phyloP scores from a whole-genome alignment of 176 grass and related monocot genomes.

The barley (Hordeum vulgare) region MorexV3_pseudomolecules_assembly NC_058523.1:18209759-18210258 shows the following conservation, averaged over 20 bases:
- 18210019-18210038: conserved; percentile 68
- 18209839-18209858: background rate
- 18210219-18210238: conserved; percentile 64
- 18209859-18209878: background rate
- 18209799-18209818: no score
- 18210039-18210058: conserved; percentile 52
- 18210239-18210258: conserved; percentile 65
- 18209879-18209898: background rate
- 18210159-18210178: conserved; percentile 57
- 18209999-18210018: conserved; percentile 76
- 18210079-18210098: conserved; percentile 70
- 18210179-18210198: conserved; percentile 53
- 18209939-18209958: background rate
- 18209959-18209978: conserved; percentile 37
- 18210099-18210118: conserved; percentile 47
- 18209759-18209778: background rate
- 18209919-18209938: background rate
- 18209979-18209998: conserved; percentile 74
- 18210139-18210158: conserved; percentile 50
- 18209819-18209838: no score
- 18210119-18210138: conserved; percentile 55
- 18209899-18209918: no score
- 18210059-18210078: conserved; percentile 50
- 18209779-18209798: background rate
- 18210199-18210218: conserved; percentile 54